Evolutionary conservation across 2,329 filamentous ascomycete genomes (phyloP).

Genomic region (Scedosporium boydii): DNA sequence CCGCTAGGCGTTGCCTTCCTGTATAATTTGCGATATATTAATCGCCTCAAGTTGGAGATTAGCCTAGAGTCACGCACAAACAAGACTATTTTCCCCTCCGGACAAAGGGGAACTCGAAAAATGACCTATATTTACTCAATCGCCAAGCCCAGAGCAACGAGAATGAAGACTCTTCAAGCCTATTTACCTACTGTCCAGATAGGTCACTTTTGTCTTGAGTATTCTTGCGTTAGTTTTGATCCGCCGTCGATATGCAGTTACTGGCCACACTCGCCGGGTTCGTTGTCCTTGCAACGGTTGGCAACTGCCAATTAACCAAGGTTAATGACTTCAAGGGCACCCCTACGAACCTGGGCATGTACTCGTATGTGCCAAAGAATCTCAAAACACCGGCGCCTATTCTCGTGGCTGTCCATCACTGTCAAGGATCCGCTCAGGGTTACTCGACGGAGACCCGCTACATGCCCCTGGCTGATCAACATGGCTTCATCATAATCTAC

Average conservation of each 20-base stretch:
- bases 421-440: constrained; percentile 40
- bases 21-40: too few relatives aligned
- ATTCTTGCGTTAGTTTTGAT: not conserved
- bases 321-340: not conserved
- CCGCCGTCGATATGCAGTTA: not conserved
- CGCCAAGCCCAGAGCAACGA: not conserved
- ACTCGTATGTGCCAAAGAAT: not conserved
- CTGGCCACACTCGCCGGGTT: not conserved
- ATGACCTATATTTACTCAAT: not conserved
- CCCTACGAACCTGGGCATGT: not conserved
- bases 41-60: not conserved
- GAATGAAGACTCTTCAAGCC: not conserved
- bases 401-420: constrained; percentile 48
- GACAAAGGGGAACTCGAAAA: not conserved
- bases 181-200: not conserved
- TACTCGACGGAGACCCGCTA: constrained; percentile 42
- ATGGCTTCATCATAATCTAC: constrained; percentile 43
- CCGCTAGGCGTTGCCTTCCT: too few relatives aligned
- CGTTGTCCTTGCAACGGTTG: not conserved
- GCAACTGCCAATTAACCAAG: not conserved
- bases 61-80: not conserved
- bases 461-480: constrained; percentile 37
- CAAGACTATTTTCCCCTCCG: not conserved
- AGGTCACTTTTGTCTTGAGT: not conserved
- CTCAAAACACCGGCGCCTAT: constrained; percentile 35